A percentile compares a stretch with the other conserved stretches of the same genome.
These are phyloP conservation scores for Cercospora sp. DNA, from an alignment of 2,329 filamentous ascomycete species.

Conservation along the genomic window DNA sequence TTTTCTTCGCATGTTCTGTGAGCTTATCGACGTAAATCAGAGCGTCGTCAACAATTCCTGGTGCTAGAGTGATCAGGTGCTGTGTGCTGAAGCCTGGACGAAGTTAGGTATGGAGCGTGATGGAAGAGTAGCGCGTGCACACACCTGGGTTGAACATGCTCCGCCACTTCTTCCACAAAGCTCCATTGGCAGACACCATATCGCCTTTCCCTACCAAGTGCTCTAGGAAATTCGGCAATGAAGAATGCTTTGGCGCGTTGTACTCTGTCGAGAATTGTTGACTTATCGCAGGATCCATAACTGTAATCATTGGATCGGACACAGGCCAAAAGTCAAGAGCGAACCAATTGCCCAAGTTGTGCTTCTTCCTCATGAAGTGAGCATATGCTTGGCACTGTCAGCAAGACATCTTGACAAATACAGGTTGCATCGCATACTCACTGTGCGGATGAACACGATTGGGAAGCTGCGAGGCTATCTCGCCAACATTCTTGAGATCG, in stretches of 20 bases:
- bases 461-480: conserved; percentile 15
- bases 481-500: conserved; percentile 24
- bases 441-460: conserved; percentile 19
- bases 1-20: conserved; percentile 38
- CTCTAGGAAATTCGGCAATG: conserved; percentile 20
- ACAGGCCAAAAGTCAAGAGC: conserved; percentile 32
- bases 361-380: conserved; percentile 22
- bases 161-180: conserved; percentile 48
- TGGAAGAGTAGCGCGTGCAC: neutral
- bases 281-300: conserved; percentile 27
- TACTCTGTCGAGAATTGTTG: conserved; percentile 27
- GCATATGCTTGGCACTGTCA: conserved; percentile 18
- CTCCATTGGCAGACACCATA: conserved; percentile 41
- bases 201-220: conserved; percentile 29
- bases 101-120: neutral
- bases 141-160: conserved; percentile 44
- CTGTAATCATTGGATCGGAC: conserved; percentile 23
- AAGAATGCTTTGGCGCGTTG: conserved; percentile 20
- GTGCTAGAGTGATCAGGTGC: conserved; percentile 44
- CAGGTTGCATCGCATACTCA: neutral
- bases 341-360: conserved; percentile 27
- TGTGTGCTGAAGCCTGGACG: conserved; percentile 39
- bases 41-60: conserved; percentile 42
- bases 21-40: conserved; percentile 40
- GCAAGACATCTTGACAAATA: neutral